Conservation (phyloP, 331 rosid species). For the Quercus phellos region DNA sequence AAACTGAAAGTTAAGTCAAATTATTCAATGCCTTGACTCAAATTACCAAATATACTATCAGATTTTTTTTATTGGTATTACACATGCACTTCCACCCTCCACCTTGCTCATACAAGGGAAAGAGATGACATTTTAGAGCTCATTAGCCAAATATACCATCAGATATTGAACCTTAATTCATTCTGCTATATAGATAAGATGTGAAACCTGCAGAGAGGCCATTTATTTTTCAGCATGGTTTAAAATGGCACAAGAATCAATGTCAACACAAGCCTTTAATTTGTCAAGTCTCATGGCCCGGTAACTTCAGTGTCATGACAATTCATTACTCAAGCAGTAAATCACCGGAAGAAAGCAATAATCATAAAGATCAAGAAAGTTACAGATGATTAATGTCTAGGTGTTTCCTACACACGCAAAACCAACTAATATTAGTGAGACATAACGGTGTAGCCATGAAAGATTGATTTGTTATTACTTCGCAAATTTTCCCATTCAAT, state of each 20-base stretch:
- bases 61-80: not conserved
- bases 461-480: too few relatives aligned
- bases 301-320: not conserved
- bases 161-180: not conserved
- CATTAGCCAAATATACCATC: not conserved
- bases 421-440: not conserved
- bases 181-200: not conserved
- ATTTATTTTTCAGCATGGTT: not conserved
- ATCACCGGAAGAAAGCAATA: not conserved
- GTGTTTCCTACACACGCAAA: not conserved
- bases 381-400: not conserved
- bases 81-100: too few relatives aligned
- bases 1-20: slow-evolving; percentile 39
- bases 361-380: not conserved
- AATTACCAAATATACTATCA: not conserved
- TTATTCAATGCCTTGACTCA: slow-evolving; percentile 4
- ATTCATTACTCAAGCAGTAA: not conserved
- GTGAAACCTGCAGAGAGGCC: not conserved
- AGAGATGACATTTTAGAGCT: too few relatives aligned
- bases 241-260: not conserved
- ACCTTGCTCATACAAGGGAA: too few relatives aligned
- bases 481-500: too few relatives aligned
- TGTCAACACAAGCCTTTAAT: not conserved
- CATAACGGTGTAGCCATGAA: too few relatives aligned
- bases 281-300: not conserved